These are phyloP conservation scores for Magnusiomyces tetraspermus DNA, from an alignment of 1,139 yeast species.

Conservation along the genomic window DNA sequence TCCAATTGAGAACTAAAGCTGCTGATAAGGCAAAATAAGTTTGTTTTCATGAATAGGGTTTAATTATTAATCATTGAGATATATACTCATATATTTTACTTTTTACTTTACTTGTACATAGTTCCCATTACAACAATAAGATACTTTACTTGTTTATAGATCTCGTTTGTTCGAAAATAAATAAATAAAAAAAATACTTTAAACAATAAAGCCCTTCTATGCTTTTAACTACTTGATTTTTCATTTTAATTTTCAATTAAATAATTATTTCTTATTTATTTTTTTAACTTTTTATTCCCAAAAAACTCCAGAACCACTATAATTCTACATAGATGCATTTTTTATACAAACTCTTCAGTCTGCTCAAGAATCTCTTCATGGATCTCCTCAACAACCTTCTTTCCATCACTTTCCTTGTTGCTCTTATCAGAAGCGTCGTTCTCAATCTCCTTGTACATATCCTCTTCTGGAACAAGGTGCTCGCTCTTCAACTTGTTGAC, in stretches of 20 bases:
- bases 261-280: no score
- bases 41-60: background rate
- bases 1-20: constrained; percentile 65
- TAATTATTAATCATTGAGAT: background rate
- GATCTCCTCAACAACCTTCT: constrained; percentile 44
- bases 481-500: constrained; percentile 41
- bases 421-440: constrained; percentile 36
- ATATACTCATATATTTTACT: constrained; percentile 2
- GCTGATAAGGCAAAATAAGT: constrained; percentile 9
- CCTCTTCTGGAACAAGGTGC: constrained; percentile 32
- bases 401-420: background rate
- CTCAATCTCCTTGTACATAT: constrained; percentile 25
- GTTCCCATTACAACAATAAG: background rate
- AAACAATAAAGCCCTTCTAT: no score
- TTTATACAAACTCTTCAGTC: constrained; percentile 57
- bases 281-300: no score
- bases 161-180: no score
- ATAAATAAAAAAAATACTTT: no score
- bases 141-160: no score
- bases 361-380: constrained; percentile 70
- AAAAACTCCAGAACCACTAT: no score
- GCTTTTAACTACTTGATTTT: no score
- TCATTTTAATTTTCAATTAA: no score
- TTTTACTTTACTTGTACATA: constrained; percentile 1
- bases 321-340: no score